Evolutionary conservation across 176 grass and related monocot species (phyloP).

Genomic region (Sorghum bicolor): Sorghum_bicolor_NCBIv3 NC_012873.2:59748501-59749000

Average conservation of each 20-base stretch:
- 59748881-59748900: constrained; percentile 55
- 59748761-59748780: neutral
- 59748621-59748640: constrained; percentile 85
- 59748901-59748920: constrained; percentile 89
- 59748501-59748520: neutral
- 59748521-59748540: neutral
- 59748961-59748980: constrained; percentile 96
- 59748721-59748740: constrained; percentile 87
- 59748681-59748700: constrained; percentile 63
- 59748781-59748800: constrained; percentile 18
- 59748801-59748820: constrained; percentile 46
- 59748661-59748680: constrained; percentile 80
- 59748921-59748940: constrained; percentile 89
- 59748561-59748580: neutral
- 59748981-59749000: neutral
- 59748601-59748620: constrained; percentile 86
- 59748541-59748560: neutral
- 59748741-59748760: neutral
- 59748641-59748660: constrained; percentile 68
- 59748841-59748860: constrained; percentile 88
- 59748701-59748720: constrained; percentile 79
- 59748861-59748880: constrained; percentile 86
- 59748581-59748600: constrained; percentile 86
- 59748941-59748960: constrained; percentile 86
- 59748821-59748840: constrained; percentile 79